These are phyloP conservation scores for Magnusiomyces sp. DNA, from an alignment of 1,139 yeast genomes.

Conservation along the genomic window DNA sequence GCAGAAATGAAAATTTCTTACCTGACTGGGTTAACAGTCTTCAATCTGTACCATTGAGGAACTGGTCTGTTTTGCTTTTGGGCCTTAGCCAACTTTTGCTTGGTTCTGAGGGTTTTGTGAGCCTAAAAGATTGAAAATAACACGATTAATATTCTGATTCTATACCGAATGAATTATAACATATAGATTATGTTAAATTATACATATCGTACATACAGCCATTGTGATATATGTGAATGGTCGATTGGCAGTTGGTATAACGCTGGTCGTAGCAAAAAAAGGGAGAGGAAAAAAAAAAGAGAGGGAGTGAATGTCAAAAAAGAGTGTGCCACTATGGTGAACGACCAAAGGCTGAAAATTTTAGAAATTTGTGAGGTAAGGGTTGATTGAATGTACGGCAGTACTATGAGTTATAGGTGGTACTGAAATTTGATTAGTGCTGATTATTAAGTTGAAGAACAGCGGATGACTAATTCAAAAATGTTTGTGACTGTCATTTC, in stretches of 20 bases:
- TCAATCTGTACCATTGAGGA: slow-evolving; percentile 99
- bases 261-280: slow-evolving; percentile 5
- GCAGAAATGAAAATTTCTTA: slow-evolving; percentile 14
- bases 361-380: neutral
- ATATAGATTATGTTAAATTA: too few species aligned
- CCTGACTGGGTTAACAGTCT: slow-evolving; percentile 94
- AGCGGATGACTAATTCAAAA: neutral
- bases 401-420: neutral
- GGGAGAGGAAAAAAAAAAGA: slow-evolving; percentile 2
- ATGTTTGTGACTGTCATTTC: neutral
- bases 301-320: neutral
- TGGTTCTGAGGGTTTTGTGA: slow-evolving; percentile 96
- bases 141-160: neutral
- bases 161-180: neutral
- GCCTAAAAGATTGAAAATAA: slow-evolving; percentile 34
- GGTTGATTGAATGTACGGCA: neutral
- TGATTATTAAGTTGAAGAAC: too few species aligned
- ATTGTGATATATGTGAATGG: slow-evolving; percentile 9
- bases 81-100: slow-evolving; percentile 99
- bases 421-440: too few species aligned
- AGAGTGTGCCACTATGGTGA: neutral
- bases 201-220: slow-evolving; percentile 13
- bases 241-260: slow-evolving; percentile 4
- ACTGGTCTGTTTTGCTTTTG: slow-evolving; percentile 99
- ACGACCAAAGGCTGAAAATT: slow-evolving; percentile 4